A percentile compares a stretch with the other conserved stretches of the same genome.
Evolutionary conservation across 2,329 filamentous ascomycete genomes (phyloP).

Genomic region (Aspergillus cejpii): DNA sequence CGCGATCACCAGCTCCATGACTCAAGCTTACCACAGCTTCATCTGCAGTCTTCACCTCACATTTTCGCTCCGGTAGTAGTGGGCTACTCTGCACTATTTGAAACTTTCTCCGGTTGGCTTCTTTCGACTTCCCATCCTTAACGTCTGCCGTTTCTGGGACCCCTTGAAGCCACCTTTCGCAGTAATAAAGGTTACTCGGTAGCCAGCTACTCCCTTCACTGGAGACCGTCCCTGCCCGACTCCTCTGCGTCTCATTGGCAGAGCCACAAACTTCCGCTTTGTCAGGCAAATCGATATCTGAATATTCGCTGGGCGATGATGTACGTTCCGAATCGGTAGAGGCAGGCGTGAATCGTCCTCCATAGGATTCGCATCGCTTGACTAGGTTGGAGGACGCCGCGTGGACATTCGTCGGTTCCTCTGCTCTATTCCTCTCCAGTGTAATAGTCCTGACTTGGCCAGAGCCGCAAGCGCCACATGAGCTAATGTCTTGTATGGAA

Average conservation of each 20-base stretch:
- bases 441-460: constrained; percentile 6
- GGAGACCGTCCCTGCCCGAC: constrained; percentile 31
- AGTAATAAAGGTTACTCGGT: constrained; percentile 34
- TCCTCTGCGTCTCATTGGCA: constrained; percentile 24
- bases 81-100: neutral
- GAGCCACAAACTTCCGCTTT: constrained; percentile 13
- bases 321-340: constrained; percentile 9
- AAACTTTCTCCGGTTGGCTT: constrained; percentile 25
- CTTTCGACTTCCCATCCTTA: constrained; percentile 21
- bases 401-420: constrained; percentile 26
- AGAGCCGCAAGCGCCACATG: constrained; percentile 12
- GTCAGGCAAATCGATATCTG: constrained; percentile 10
- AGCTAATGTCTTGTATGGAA: constrained; percentile 4
- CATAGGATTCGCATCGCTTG: constrained; percentile 21
- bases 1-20: no score
- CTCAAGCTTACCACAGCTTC: constrained; percentile 21
- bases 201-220: constrained; percentile 34
- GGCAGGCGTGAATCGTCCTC: constrained; percentile 10
- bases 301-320: constrained; percentile 10
- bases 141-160: constrained; percentile 29
- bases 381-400: constrained; percentile 30
- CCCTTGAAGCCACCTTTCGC: constrained; percentile 34
- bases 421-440: constrained; percentile 9
- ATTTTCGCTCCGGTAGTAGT: constrained; percentile 12
- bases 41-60: constrained; percentile 14